Percentiles rank a stretch among this genome's conserved stretches.
These are phyloP conservation scores for Neophaeococcomyces mojaviensis DNA, from an alignment of 2,329 filamentous ascomycete genomes.

Conservation along the genomic window DNA sequence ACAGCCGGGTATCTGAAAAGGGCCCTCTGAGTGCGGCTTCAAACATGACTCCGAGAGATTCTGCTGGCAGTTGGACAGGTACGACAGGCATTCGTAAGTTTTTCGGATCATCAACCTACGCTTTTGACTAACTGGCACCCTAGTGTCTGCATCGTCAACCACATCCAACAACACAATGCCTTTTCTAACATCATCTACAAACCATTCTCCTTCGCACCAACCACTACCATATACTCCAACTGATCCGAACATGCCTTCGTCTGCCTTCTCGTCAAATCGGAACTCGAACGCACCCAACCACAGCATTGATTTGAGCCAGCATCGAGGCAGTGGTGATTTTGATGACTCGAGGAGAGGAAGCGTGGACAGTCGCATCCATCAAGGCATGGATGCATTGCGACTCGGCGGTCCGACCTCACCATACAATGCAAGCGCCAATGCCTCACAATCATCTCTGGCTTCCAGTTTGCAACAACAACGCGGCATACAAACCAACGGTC, in stretches of 20 bases:
- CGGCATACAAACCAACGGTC: constrained; percentile 32
- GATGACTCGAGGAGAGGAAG: constrained; percentile 43
- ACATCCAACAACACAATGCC: constrained; percentile 41
- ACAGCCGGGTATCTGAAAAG: constrained; percentile 30
- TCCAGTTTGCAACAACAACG: constrained; percentile 37
- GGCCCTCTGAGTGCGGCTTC: constrained; percentile 35
- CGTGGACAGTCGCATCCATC: constrained; percentile 43
- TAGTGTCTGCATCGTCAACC: constrained; percentile 37
- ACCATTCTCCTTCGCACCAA: constrained; percentile 37
- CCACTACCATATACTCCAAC: constrained; percentile 36
- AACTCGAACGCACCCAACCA: constrained; percentile 32
- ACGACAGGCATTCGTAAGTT: constrained; percentile 50
- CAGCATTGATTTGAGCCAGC: constrained; percentile 42
- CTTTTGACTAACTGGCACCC: constrained; percentile 18
- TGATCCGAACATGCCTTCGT: constrained; percentile 32
- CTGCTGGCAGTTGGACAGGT: constrained; percentile 50
- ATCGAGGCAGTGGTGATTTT: constrained; percentile 37
- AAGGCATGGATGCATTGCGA: constrained; percentile 25
- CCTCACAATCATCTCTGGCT: constrained; percentile 39
- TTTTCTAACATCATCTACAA: constrained; percentile 38
- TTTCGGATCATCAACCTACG: constrained; percentile 13
- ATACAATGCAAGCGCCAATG: constrained; percentile 32
- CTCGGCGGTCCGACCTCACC: constrained; percentile 41
- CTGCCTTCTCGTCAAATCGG: constrained; percentile 33
- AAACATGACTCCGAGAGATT: constrained; percentile 47